phyloP scores from a whole-genome alignment of 129 eudicot species.

The Tanacetum coccineum region DNA sequence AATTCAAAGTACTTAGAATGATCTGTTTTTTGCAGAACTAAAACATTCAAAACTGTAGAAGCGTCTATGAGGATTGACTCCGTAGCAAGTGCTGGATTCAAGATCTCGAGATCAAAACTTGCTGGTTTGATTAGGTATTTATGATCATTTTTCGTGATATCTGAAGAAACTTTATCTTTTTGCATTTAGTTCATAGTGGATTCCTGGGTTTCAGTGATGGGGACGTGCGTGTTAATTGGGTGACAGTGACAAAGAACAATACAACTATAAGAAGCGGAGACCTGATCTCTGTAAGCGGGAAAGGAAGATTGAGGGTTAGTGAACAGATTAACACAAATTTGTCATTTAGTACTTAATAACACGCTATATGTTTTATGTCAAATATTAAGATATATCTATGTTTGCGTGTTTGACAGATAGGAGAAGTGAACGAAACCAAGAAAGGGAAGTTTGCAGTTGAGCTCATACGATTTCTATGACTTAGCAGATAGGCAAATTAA shows the following conservation, averaged over 20 bases:
- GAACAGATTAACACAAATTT: not conserved
- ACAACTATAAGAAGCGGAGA: constrained; percentile 70
- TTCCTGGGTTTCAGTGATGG: constrained; percentile 49
- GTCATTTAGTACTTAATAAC: not conserved
- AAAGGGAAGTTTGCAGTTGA: constrained; percentile 88
- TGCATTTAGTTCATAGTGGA: not conserved
- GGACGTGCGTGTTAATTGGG: constrained; percentile 92
- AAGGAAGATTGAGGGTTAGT: constrained; percentile 84
- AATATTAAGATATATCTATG: not conserved
- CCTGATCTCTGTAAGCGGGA: constrained; percentile 73
- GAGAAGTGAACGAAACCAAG: constrained; percentile 69
- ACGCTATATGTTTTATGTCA: not conserved
- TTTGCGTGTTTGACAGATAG: constrained; percentile 51
- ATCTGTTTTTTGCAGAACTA: constrained; percentile 44
- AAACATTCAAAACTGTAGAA: constrained; percentile 68
- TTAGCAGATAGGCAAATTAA: constrained; percentile 3
- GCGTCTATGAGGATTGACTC: constrained; percentile 85
- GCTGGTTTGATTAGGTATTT: constrained; percentile 68
- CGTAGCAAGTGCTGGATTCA: constrained; percentile 91
- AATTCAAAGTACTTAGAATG: not conserved
- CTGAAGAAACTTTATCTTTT: not conserved
- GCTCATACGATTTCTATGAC: constrained; percentile 64
- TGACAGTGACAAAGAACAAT: constrained; percentile 60
- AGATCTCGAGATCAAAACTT: constrained; percentile 83
- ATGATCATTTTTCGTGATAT: constrained; percentile 6